Evolutionary conservation across 129 eudicot species (phyloP), one percentile per base, ranked within the genome.

Genomic region (Escallonia herrerae): DNA sequence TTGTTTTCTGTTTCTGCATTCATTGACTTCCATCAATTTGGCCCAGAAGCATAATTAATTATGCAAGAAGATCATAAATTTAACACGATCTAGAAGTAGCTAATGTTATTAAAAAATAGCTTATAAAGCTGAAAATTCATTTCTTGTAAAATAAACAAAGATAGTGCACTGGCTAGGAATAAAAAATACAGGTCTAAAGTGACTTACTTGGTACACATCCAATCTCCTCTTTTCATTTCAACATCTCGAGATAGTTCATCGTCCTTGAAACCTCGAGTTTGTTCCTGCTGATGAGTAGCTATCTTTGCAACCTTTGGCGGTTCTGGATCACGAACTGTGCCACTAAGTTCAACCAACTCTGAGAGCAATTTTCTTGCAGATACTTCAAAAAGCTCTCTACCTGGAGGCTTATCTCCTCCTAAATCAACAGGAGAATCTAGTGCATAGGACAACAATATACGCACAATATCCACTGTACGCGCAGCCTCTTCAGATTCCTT

Each of bases 191-290:
- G 33, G 0, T 56, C 14, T 10, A 7, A 14, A 11, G 51, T 15
- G 43, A 82, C 97, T 81, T 76, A 86, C 97, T 77, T 60, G 61
- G 84, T 74, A 56, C 99, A 89, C 75, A 80, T 77, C 97, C 96
- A 94, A 78, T 94, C 97, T 51, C 97, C 90, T 46, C 75, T 76
- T 63, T 80, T 83, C 86, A 86, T 82, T 78, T 86, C 90, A 56
- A 82, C 71, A 58, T 81, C 72, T 22, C 48, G 73, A 51, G 84
- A 63, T 12, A 64, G 40, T 15, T 63, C 76, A 47, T 67, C 72
- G 6, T 65, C 72, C 8, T 4, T 8, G 47, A 22, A 71, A 38
- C 58, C 50, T 45, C 38, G 48, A 65, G 77, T 11, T 74, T 66
- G 68, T 70, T 59, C 71, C 82, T 83, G 83, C 40, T 71, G 65